Base-by-base conservation (phyloP, 805 yeast species). In the Pichia deserticola region DNA sequence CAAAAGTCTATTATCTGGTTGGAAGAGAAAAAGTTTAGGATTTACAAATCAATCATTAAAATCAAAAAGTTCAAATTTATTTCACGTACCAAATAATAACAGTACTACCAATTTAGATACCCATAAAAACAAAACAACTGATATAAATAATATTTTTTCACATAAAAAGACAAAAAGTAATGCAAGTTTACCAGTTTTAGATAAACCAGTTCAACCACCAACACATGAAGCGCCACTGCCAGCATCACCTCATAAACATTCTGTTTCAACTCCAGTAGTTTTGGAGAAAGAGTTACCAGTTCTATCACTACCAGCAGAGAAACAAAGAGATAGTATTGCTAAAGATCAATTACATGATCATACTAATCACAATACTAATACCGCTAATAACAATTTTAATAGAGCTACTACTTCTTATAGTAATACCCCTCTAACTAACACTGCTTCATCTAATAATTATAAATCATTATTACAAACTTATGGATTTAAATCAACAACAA, bases 11-110 rank as follows among this genome's bases (percentile, higher is more conserved):
- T 49, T 65, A 9, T 51, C 60, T 5, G 51, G 55, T 6, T 65
- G 69, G 69, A 65, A 60, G 37, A 58, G 69, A 52, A 63, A 58
- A 45, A 61, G 66, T 37, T 41, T 61, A 9, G 47, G 50, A 7
- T 42, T 51, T 27, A 38, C 45, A 12, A 47, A 40, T 20, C 45
- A 48, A 33, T 10, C 38, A 6, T 30, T 13, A 6, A 49, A 27
- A 35, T 38, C 15, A 40, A 38, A 30, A 43, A 34, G 29, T 34
- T 32, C 28, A 13, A 27, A 12, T 28, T 32, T 28, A n/a, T 41
- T 42, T 9, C 20, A 29, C 6, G 36, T 34, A 8, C 30, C 45
- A 32, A n/a, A 40, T 10, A 12, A 13, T 25, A 33, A 27, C 9
- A 13, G 5, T 10, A 40, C 34, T 20, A n/a, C 12, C 20, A 20